Evolutionary conservation across 2,329 filamentous ascomycete genomes (phyloP), one percentile per base, ranked within the genome.

Genomic region (Fusarium hainanense): DNA sequence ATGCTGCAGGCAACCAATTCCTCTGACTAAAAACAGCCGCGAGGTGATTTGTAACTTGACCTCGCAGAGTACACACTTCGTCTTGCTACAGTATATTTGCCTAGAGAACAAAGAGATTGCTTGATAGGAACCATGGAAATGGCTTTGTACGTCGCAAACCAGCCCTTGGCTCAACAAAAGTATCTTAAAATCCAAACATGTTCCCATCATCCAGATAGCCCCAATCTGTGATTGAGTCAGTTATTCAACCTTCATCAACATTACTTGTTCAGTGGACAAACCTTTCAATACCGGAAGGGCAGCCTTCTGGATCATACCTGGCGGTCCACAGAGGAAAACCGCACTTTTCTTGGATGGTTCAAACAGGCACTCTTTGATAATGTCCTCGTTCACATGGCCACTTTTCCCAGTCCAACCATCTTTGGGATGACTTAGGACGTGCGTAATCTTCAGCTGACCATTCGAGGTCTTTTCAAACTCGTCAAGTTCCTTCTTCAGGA

Each of bases 81-180:
- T 34, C 3, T 34, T 18, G 16, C 16, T 18, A 34, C 16, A 18
- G 16, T 34, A 34, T 18, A 34, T 7, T 34, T 34, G 4, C 16
- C 32, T 34, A 34, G 16, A 18, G 14, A 34, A 0, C 0, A 18
- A 18, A 34, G 0, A 9, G 16, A 5, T 2, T 34, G 16, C 9
- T 34, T 18, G 16, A 10, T 18, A 34, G 8, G 8, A 6, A 18
- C 9, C 16, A 34, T 34, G 8, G 10, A 10, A 10, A 34, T 10
- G 16, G 5, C 8, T 18, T 18, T 10, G 9, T 18, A 10, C 8
- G 18, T 10, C 16, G 9, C 9, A 18, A 18, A 34, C 1, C 32
- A 10, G 4, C 4, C 16, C 7, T 32, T 16, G 30, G 2, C 16
- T 34, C 9, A n/a, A 37, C 6, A n/a, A 37, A 34, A 37, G 16